phyloP scores from a whole-genome alignment of 345 rosid species.

The Gynandropsis gynandra region DNA sequence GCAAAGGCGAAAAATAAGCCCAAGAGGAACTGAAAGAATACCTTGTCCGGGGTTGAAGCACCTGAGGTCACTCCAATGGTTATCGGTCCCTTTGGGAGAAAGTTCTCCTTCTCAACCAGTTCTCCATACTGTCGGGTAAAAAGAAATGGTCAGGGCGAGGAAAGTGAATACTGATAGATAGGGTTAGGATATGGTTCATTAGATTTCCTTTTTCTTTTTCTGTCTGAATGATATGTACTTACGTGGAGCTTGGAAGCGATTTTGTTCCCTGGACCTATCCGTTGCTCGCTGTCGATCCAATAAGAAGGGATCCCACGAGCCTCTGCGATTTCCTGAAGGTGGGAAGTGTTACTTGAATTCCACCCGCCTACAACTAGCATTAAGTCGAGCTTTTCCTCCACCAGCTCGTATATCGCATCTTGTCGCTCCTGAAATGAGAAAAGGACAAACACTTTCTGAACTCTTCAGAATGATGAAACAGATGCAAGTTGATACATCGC shows the following conservation, averaged over 20 bases:
- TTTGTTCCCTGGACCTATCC: constrained; percentile 91
- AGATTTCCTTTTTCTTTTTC: neutral
- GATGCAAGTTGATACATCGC: neutral
- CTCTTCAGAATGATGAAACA: neutral
- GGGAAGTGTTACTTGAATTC: constrained; percentile 99
- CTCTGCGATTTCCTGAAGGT: constrained; percentile 95
- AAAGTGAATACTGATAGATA: neutral
- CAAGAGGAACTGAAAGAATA: constrained; percentile 5
- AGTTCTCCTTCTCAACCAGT: constrained; percentile 82
- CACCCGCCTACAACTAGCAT: constrained; percentile 92
- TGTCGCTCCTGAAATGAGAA: constrained; percentile 70
- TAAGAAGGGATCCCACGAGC: constrained; percentile 80
- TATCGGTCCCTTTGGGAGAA: constrained; percentile 85
- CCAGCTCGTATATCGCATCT: constrained; percentile 92
- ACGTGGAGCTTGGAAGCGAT: constrained; percentile 78
- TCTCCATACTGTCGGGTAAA: constrained; percentile 62
- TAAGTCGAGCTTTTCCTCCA: constrained; percentile 79
- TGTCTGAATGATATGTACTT: constrained; percentile 20
- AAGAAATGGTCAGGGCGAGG: neutral
- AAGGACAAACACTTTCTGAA: neutral
- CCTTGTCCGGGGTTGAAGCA: constrained; percentile 99
- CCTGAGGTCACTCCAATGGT: constrained; percentile 90
- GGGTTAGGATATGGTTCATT: neutral
- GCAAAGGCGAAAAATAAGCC: too few relatives aligned
- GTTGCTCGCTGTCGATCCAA: constrained; percentile 80